Percentiles rank a stretch among this genome's conserved stretches.
Evolutionary conservation across 306 rosid genomes (phyloP).

Genomic region (Phaseolus lunatus): DNA sequence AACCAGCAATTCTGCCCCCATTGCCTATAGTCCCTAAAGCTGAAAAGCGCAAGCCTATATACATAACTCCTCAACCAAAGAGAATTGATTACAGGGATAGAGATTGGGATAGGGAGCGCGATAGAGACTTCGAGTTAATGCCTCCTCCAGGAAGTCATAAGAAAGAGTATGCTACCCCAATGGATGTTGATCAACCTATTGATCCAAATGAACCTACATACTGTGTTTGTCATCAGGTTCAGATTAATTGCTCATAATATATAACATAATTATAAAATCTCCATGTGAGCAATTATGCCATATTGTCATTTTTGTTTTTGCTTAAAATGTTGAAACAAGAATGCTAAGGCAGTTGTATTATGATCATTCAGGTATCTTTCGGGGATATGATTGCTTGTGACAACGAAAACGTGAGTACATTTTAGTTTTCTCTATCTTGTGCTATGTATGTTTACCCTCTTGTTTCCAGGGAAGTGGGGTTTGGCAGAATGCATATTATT

Average conservation of each 20-base stretch:
- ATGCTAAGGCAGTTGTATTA: slow-evolving; percentile 43
- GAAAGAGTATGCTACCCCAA: slow-evolving; percentile 71
- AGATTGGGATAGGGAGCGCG: slow-evolving; percentile 97
- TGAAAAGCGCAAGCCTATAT: slow-evolving; percentile 71
- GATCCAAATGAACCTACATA: slow-evolving; percentile 98
- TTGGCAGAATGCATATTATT: slow-evolving; percentile 16
- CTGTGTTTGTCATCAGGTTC: slow-evolving; percentile 97
- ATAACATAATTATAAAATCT: slow-evolving; percentile 24
- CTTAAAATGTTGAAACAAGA: slow-evolving; percentile 39
- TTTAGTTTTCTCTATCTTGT: slow-evolving; percentile 39
- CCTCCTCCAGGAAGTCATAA: slow-evolving; percentile 96
- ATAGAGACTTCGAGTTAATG: slow-evolving; percentile 96
- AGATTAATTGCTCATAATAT: slow-evolving; percentile 36
- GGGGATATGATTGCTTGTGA: slow-evolving; percentile 99
- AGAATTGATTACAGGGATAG: slow-evolving; percentile 84
- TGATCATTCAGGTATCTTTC: slow-evolving; percentile 79
- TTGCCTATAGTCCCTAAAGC: slow-evolving; percentile 73
- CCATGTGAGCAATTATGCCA: slow-evolving; percentile 25
- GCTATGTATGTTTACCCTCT: slow-evolving; percentile 10
- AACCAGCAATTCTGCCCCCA: slow-evolving; percentile 91
- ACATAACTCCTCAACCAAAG: slow-evolving; percentile 78
- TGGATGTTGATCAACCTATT: slow-evolving; percentile 91
- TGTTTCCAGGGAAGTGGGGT: slow-evolving; percentile 20
- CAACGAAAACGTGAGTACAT: slow-evolving; percentile 84
- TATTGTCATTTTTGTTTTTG: slow-evolving; percentile 34